Evolutionary conservation across 805 yeast species (phyloP), one percentile per base, ranked within the genome.

Genomic region (Saccharomycopsis amapae): DNA sequence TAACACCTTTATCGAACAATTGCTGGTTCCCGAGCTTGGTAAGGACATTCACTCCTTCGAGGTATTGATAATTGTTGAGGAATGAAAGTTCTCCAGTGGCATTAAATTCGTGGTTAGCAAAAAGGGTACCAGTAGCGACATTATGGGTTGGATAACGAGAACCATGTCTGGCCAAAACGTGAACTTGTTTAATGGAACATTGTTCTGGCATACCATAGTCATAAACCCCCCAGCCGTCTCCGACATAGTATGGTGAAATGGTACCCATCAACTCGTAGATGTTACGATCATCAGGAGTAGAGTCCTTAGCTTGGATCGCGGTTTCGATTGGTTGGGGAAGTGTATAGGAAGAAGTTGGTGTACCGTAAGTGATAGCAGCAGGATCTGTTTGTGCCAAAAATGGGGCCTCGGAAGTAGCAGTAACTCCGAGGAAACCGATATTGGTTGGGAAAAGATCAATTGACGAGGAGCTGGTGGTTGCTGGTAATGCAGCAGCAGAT

Each of bases 81-180:
- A 80, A 79, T 1, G 67, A 60, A 44, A 79, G 60, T 5, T 77
- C 78, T 3, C 82, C 82, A 26, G 60, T 61, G 12, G 52, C 51
- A 15, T 33, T 38, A 22, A 53, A 66, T 65, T 0, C 64, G 53
- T 4, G 30, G 19, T 60, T 63, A 4, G 58, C 54, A 22, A 58
- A 58, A 3, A 62, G 45, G 1, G 46, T 45, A 10, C 54, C 48
- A 15, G 60, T 53, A 20, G 58, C 63, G 3, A 69, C 64, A n/a
- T 66, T 63, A 2, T 54, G 60, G 2, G 83, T 72, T 2, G 86
- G 87, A 56, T 69, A 83, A 53, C 95, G 67, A 60, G 85, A 93
- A 18, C 90, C 94, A 57, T 86, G 94, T 57, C 95, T 73, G 54
- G 79, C 78, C 42, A 82, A 63, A 19, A 83, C 62, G 53, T 81